These are phyloP conservation scores for Nicotiana undulata DNA, from an alignment of 257 asterid genomes.

Conservation along the genomic window DNA sequence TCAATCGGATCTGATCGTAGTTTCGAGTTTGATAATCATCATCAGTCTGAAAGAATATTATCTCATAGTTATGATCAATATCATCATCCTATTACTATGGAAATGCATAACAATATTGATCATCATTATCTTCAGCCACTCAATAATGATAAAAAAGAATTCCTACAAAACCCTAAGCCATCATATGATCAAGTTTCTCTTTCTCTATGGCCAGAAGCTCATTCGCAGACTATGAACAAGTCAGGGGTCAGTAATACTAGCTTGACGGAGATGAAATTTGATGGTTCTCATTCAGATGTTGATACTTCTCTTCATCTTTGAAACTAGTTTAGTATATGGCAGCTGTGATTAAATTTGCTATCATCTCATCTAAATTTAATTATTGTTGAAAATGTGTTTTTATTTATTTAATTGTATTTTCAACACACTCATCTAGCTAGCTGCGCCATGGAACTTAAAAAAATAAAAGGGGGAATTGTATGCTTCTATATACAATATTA, in stretches of 20 bases:
- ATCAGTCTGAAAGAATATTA: too few species aligned
- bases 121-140: background rate
- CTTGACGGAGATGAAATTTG: background rate
- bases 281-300: slow-evolving; percentile 17
- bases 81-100: background rate
- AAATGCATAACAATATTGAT: background rate
- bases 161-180: background rate
- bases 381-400: background rate
- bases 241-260: slow-evolving; percentile 6
- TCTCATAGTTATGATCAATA: background rate
- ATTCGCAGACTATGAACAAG: slow-evolving; percentile 6
- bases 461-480: background rate
- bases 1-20: too few species aligned
- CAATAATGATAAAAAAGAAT: background rate
- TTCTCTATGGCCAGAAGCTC: slow-evolving; percentile 13
- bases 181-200: slow-evolving; percentile 16
- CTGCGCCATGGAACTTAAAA: background rate
- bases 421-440: background rate
- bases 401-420: background rate
- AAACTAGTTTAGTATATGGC: background rate
- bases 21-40: too few species aligned
- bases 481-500: background rate
- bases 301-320: slow-evolving; percentile 43
- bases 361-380: background rate
- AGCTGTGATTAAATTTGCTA: background rate